Conservation (phyloP, 495 filamentous ascomycete genomes). For the Lepidopterella palustris region DNA sequence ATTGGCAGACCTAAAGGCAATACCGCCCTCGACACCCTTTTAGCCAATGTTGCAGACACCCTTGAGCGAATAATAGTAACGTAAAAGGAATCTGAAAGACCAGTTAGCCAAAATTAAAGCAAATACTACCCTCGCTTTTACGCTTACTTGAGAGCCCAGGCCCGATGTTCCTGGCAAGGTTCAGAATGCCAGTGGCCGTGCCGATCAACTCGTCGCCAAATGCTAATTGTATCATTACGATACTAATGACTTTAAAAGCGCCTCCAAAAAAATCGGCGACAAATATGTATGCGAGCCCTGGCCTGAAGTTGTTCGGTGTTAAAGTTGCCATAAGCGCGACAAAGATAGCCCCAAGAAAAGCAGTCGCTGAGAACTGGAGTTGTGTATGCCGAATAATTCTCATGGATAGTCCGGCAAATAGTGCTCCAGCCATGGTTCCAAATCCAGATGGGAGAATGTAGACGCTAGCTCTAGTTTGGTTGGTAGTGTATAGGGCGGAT, state of each 20-base stretch:
- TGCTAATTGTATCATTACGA: neutral
- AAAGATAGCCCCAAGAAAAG: neutral
- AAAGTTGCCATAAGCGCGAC: neutral
- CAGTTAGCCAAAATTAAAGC: too few species aligned
- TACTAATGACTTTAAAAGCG: neutral
- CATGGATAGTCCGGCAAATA: neutral
- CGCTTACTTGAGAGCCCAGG: neutral
- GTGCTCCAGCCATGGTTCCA: neutral
- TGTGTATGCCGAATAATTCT: neutral
- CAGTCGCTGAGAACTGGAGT: neutral
- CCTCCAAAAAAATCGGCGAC: neutral
- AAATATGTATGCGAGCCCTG: neutral
- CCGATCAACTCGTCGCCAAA: neutral
- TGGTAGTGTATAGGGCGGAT: neutral
- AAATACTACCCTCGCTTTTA: neutral
- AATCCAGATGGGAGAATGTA: neutral
- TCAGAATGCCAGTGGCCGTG: neutral
- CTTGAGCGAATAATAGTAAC: neutral
- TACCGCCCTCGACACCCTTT: neutral
- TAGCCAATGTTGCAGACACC: neutral
- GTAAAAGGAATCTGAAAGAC: neutral
- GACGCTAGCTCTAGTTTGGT: neutral
- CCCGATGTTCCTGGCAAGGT: neutral
- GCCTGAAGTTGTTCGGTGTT: neutral
- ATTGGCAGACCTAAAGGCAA: neutral